Evolutionary conservation across 805 yeast genomes (phyloP).

Genomic region (Komagataella ulmi): DNA sequence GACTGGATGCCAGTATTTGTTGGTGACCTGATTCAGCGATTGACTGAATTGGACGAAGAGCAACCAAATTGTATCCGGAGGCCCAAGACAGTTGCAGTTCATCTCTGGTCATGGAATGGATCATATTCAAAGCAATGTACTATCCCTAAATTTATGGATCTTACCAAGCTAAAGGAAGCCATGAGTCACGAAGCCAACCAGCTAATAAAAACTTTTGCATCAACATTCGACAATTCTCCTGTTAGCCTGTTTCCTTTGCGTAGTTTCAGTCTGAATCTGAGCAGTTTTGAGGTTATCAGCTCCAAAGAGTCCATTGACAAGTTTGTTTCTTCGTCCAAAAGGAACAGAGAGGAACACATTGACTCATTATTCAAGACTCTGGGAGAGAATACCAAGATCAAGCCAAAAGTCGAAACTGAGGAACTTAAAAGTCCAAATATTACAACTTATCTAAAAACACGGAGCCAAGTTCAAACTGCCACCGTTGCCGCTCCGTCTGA

Average conservation of each 20-base stretch:
- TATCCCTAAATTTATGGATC: slow-evolving; percentile 20
- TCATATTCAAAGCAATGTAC: slow-evolving; percentile 28
- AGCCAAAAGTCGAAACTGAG: slow-evolving; percentile 1
- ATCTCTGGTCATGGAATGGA: slow-evolving; percentile 13
- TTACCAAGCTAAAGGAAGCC: slow-evolving; percentile 20
- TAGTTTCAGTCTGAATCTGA: slow-evolving; percentile 35
- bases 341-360: slow-evolving; percentile 1
- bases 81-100: slow-evolving; percentile 42
- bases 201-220: slow-evolving; percentile 11
- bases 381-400: slow-evolving; percentile 1
- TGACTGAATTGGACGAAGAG: slow-evolving; percentile 68
- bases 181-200: slow-evolving; percentile 10
- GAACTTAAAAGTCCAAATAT: too few relatives aligned
- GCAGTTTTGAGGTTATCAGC: slow-evolving; percentile 36
- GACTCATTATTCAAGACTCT: slow-evolving; percentile 1
- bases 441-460: background rate
- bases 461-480: background rate
- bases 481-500: background rate
- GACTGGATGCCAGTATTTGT: slow-evolving; percentile 79
- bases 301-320: slow-evolving; percentile 13
- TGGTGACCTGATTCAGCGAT: slow-evolving; percentile 61
- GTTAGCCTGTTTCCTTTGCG: slow-evolving; percentile 31
- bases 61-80: slow-evolving; percentile 21
- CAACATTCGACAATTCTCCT: slow-evolving; percentile 11
- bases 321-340: slow-evolving; percentile 5